Base-by-base conservation (phyloP, 495 filamentous ascomycete genomes). In the Penicillium pancosmium region DNA sequence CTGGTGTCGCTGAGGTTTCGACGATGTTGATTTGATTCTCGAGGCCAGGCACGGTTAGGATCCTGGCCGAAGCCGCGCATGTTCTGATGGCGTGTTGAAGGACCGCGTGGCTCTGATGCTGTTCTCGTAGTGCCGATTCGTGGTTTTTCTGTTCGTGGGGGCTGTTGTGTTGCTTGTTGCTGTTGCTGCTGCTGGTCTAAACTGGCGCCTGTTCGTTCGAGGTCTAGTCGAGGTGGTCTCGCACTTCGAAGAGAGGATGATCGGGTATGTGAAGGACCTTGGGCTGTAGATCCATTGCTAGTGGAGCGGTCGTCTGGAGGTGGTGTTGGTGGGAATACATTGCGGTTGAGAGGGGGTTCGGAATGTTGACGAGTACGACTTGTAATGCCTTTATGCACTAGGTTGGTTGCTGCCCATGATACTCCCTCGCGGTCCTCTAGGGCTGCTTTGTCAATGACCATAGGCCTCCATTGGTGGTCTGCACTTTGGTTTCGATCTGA, bases 241-340 rank as follows among this genome's bases (percentile, higher is more conserved):
- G 64, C 60, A 11, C 62, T 65, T 10, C 77, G 72, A 21, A 73
- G 61, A 34, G 76, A 73, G 2, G 66, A 60, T 21, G 62, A 55
- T 13, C 68, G 63, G 13, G 61, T 62, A 51, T 63, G 71, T 49
- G 44, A 53, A 1, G 55, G 49, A 6, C 34, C 56, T 31, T 3
- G 59, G 51, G 21, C 48, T 50, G 55, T 41, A 1, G 65, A 58
- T 16, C 60, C 63, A 25, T 58, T 54, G 51, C 47, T 61, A 66
- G 56, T 56, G 66, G 80, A 61, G 91, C 92, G 61, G 84, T 70
- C 82, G 74, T 98, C 95, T 40, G 94, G 95, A 6, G 94, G 94
- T 49, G 94, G 94, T 15, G 94, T 98, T 35, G 94, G 94, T 5
- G 94, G 94, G 80, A 98, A 97, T 49, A 93, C 82, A 71, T 92